Evolutionary conservation across 164 flowering plant species (phyloP).

Genomic region (Nelumbo lutea): DNA sequence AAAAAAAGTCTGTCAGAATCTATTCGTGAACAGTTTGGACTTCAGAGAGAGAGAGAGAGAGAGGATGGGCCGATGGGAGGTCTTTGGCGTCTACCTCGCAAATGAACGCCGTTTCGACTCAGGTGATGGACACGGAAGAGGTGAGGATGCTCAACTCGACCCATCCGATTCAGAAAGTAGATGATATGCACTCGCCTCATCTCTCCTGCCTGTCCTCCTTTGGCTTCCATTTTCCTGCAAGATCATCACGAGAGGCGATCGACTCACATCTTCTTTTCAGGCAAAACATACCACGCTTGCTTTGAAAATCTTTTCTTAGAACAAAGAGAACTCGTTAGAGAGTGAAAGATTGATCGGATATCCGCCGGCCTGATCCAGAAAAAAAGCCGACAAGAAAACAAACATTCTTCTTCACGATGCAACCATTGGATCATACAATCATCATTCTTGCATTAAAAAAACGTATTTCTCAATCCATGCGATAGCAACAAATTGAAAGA

Average conservation of each 20-base stretch:
- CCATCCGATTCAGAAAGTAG: constrained; percentile 62
- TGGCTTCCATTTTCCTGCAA: constrained; percentile 27
- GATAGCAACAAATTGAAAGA: not conserved
- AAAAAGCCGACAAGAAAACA: not conserved
- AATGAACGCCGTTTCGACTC: constrained; percentile 41
- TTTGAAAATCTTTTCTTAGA: too few relatives aligned
- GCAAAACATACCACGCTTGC: not conserved
- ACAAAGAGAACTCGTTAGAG: not conserved
- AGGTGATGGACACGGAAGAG: constrained; percentile 65
- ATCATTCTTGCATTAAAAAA: not conserved
- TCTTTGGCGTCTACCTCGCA: constrained; percentile 35
- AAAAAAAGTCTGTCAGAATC: not conserved
- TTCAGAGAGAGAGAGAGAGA: too few relatives aligned
- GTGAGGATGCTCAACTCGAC: constrained; percentile 70
- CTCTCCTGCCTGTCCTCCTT: constrained; percentile 29
- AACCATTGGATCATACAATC: not conserved
- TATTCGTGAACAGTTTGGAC: too few relatives aligned
- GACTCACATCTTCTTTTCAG: not conserved
- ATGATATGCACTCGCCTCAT: constrained; percentile 54
- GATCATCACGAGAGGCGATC: not conserved
- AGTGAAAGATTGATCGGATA: not conserved
- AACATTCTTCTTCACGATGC: not conserved
- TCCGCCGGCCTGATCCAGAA: not conserved
- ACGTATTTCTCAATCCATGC: not conserved
- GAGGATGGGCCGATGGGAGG: not conserved